phyloP scores from a whole-genome alignment of 1,284 basidiomycete genomes.

The Pseudozyma hubeiensis region DNA sequence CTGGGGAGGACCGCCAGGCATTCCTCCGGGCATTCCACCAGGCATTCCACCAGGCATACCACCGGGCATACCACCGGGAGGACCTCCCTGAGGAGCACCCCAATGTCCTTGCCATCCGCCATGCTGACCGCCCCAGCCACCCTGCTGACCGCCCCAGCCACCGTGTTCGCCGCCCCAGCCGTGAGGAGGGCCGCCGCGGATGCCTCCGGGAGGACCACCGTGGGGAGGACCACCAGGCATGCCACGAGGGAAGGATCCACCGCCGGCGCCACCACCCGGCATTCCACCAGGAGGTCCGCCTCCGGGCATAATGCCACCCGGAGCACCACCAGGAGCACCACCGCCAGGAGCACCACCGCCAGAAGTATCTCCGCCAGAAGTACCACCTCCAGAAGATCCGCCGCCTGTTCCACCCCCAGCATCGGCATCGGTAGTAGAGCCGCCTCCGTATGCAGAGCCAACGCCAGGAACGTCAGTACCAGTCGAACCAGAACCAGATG shows the following conservation, averaged over 20 bases:
- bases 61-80: not conserved
- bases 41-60: not conserved
- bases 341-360: slow-evolving; percentile 2
- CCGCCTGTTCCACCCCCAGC: slow-evolving; percentile 3
- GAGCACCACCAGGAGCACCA: not conserved
- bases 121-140: not conserved
- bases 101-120: slow-evolving; percentile 4
- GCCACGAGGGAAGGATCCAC: not conserved
- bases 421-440: not conserved
- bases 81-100: not conserved
- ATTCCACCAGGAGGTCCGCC: not conserved
- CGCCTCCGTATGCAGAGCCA: not conserved
- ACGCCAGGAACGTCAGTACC: slow-evolving; percentile 13
- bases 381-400: not conserved
- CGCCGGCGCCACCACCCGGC: not conserved
- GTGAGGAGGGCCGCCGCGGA: not conserved
- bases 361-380: not conserved
- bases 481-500: not conserved
- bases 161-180: slow-evolving; percentile 2
- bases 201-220: not conserved
- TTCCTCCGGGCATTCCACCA: slow-evolving; percentile 1
- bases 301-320: not conserved
- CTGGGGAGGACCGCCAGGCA: slow-evolving; percentile 2
- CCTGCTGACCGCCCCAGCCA: slow-evolving; percentile 2
- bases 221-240: not conserved